Conservation (phyloP, 78 protist genomes). For the Planoprotostelium fungivorum region DNA sequence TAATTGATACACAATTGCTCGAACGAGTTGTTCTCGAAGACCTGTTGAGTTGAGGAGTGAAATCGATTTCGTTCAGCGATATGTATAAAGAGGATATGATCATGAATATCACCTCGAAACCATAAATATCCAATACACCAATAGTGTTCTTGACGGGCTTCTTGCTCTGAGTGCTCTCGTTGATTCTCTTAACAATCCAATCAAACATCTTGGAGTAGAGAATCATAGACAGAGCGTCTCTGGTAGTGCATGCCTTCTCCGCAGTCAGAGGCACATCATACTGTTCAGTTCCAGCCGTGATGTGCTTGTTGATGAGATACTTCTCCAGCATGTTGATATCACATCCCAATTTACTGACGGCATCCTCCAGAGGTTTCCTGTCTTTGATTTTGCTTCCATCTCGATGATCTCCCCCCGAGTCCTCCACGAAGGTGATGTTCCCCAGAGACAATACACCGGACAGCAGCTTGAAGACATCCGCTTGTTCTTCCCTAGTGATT, state of each 20-base stretch:
- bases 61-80: too few species aligned
- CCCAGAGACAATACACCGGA: slow-evolving; percentile 67
- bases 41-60: neutral
- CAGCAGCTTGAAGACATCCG: slow-evolving; percentile 31
- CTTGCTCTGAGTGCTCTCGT: slow-evolving; percentile 15
- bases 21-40: slow-evolving; percentile 76
- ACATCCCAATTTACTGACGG: slow-evolving; percentile 15
- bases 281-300: neutral
- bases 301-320: neutral
- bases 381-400: slow-evolving; percentile 10
- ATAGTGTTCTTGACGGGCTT: slow-evolving; percentile 42
- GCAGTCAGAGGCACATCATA: slow-evolving; percentile 10
- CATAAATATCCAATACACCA: slow-evolving; percentile 96
- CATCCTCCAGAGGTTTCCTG: slow-evolving; percentile 30
- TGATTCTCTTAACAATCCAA: slow-evolving; percentile 63
- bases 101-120: slow-evolving; percentile 94
- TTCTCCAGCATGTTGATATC: slow-evolving; percentile 5
- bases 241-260: slow-evolving; percentile 50
- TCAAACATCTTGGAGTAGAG: slow-evolving; percentile 42
- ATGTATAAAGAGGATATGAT: too few species aligned
- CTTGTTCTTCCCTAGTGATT: slow-evolving; percentile 30
- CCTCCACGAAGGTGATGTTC: slow-evolving; percentile 45
- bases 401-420: neutral
- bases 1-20: slow-evolving; percentile 90
- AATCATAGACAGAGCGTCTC: slow-evolving; percentile 56